These are phyloP conservation scores for Sistotremastrum suecicum DNA, from an alignment of 768 basidiomycete genomes.

Conservation along the genomic window DNA sequence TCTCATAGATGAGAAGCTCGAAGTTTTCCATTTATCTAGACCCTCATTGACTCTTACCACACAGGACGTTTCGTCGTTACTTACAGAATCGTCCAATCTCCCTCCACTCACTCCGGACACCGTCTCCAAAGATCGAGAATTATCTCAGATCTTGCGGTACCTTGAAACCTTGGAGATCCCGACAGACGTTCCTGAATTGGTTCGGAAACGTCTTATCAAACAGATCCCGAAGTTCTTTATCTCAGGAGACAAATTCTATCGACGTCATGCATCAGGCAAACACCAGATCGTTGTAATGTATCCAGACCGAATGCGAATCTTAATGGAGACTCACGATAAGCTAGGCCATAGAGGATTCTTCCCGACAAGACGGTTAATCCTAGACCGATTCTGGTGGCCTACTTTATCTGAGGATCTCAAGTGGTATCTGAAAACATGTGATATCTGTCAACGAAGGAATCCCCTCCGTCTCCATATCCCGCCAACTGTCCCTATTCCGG, in stretches of 20 bases:
- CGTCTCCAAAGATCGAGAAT: background rate
- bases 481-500: conserved; percentile 10
- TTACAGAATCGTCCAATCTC: background rate
- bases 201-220: background rate
- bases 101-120: too few species aligned
- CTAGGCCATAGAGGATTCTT: conserved; percentile 10
- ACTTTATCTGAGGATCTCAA: conserved; percentile 14
- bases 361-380: conserved; percentile 2
- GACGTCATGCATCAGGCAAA: background rate
- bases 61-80: background rate
- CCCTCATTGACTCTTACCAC: background rate
- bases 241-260: background rate
- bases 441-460: conserved; percentile 17
- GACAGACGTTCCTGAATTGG: background rate
- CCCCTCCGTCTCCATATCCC: conserved; percentile 11
- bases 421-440: conserved; percentile 20
- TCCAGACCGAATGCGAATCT: background rate
- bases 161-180: conserved; percentile 1
- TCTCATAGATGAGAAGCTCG: too few species aligned
- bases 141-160: background rate
- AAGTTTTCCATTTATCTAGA: background rate
- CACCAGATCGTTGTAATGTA: conserved; percentile 14
- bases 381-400: conserved; percentile 18
- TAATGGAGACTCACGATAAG: conserved; percentile 10
- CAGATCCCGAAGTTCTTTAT: conserved; percentile 2